These are phyloP conservation scores for Samsoniella hepiali DNA, from an alignment of 2,329 filamentous ascomycete genomes.

Conservation along the genomic window DNA sequence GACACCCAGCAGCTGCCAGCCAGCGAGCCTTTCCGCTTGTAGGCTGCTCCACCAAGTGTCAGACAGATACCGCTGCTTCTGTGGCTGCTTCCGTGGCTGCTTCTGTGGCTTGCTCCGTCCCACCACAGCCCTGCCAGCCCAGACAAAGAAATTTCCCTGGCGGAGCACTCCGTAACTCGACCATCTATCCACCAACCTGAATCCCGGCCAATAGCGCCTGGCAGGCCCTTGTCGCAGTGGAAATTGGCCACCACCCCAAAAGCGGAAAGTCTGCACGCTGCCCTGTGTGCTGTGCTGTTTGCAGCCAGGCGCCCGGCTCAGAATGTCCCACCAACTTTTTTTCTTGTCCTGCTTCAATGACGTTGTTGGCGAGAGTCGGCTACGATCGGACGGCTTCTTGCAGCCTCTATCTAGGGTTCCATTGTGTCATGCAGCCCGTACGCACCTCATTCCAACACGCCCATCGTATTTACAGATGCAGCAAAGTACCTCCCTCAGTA, in stretches of 20 bases:
- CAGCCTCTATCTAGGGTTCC: neutral
- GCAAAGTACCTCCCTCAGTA: too few relatives aligned
- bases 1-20: too few relatives aligned
- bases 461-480: too few relatives aligned
- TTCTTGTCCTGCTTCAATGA: neutral
- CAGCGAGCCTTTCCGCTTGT: too few relatives aligned
- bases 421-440: neutral
- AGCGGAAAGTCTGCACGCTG: conserved; percentile 12
- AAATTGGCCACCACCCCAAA: conserved; percentile 5
- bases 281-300: neutral
- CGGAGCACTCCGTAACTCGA: too few relatives aligned
- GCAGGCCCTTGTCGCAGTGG: neutral
- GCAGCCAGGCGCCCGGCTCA: neutral
- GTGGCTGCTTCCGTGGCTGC: too few relatives aligned
- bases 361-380: neutral
- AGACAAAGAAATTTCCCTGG: too few relatives aligned
- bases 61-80: too few relatives aligned
- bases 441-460: too few relatives aligned
- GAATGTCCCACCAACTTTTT: neutral
- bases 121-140: too few relatives aligned
- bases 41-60: too few relatives aligned
- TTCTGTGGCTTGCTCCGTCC: too few relatives aligned
- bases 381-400: neutral
- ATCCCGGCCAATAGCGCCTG: neutral
- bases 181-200: neutral